These are phyloP conservation scores for Boletus pseudopeckii DNA, from an alignment of 768 basidiomycete genomes.

Conservation along the genomic window DNA sequence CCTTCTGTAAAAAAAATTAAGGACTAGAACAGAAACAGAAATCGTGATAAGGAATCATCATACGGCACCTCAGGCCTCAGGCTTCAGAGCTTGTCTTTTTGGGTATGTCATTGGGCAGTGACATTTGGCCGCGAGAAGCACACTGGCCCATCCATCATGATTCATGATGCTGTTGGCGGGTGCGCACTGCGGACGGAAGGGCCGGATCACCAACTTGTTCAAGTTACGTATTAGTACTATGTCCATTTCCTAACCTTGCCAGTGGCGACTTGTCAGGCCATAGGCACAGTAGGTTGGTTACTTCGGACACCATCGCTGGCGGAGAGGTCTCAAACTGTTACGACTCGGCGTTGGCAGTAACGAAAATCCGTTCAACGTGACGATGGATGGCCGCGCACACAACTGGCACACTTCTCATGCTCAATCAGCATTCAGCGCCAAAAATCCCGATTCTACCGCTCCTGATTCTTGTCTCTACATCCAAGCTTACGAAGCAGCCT, in stretches of 20 bases:
- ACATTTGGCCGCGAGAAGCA: not conserved
- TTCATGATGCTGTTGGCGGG: too few relatives aligned
- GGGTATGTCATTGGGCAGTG: not conserved
- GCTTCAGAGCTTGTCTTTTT: not conserved
- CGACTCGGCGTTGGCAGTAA: not conserved
- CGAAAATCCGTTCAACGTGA: conserved; percentile 11
- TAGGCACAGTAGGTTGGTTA: too few relatives aligned
- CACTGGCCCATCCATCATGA: too few relatives aligned
- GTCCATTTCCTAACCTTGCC: too few relatives aligned
- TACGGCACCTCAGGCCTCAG: not conserved
- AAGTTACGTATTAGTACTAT: too few relatives aligned
- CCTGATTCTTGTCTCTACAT: conserved; percentile 42
- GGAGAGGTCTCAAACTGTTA: not conserved
- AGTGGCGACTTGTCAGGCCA: too few relatives aligned
- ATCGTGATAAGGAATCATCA: not conserved
- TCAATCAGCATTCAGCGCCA: not conserved
- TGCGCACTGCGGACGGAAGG: too few relatives aligned
- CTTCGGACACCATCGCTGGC: not conserved
- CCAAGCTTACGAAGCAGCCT: conserved; percentile 70
- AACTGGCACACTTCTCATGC: not conserved
- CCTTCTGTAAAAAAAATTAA: too few relatives aligned
- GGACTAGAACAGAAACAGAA: not conserved
- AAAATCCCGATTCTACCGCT: not conserved
- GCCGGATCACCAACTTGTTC: too few relatives aligned
- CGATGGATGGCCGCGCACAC: conserved; percentile 1